Evolutionary conservation across 805 yeast species (phyloP), one percentile per base, ranked within the genome.

Genomic region (Saturnispora saitoi): DNA sequence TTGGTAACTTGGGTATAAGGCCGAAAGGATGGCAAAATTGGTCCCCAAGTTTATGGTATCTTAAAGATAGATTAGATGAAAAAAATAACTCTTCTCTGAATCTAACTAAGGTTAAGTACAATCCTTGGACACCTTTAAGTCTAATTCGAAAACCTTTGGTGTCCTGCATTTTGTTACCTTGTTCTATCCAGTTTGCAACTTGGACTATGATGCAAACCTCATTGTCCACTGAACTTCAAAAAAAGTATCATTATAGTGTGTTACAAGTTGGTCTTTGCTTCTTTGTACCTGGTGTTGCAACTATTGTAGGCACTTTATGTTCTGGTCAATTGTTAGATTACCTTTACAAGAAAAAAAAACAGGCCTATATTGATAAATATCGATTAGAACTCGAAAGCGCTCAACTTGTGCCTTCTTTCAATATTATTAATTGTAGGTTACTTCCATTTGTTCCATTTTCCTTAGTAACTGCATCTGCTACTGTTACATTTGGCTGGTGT

Each of bases 121-220:
- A 64, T 37, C 56, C 70, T 1, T 57, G 67, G 41, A 43, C 50
- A 4, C 54, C 66, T 2, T 43, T 62, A 10, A 37, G 29, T 7
- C 36, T 61, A 14, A 41, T 61, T 7, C 11, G 30, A 6, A 42
- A 48, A 24, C 43, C 50, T 2, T 59, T 56, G 37, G 75, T 82
- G 3, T 57, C 70, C 2, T 59, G 76, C 29, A 39, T 52, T 29
- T 61, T 86, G 31, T 45, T 80, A 1, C 83, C 88, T 1, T 70
- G 76, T 9, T 80, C 86, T 0, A 50, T 86, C 3, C 77, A 79
- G 51, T 86, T 78, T 63, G 72, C 89, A 1, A 68, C 76, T 2
- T 86, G 91, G 88, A 78, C 83, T 5, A 74, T 82, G 67, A 70
- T 77, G 15, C 72, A 84, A 49, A 82, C 95, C 0, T 74, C 88